phyloP scores from a whole-genome alignment of 1,284 basidiomycete species.

The Coriolopsis trogii region DNA sequence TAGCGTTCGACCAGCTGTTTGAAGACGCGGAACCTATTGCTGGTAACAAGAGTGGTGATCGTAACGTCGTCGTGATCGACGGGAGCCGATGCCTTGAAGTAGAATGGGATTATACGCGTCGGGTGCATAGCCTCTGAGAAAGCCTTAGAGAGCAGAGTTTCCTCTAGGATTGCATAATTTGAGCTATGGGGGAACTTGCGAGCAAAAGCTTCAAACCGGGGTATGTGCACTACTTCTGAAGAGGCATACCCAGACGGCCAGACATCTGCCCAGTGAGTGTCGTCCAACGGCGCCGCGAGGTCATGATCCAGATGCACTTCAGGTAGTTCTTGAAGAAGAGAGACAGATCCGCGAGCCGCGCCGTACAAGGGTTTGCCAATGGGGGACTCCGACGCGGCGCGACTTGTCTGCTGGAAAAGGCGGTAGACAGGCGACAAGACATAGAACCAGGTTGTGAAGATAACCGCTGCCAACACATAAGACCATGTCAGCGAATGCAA shows the following conservation, averaged over 20 bases:
- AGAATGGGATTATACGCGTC: constrained; percentile 77
- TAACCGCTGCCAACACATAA: constrained; percentile 11
- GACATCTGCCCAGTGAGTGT: constrained; percentile 12
- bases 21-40: constrained; percentile 76
- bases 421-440: constrained; percentile 5
- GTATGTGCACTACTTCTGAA: constrained; percentile 9
- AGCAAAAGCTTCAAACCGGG: constrained; percentile 1
- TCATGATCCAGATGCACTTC: constrained; percentile 6
- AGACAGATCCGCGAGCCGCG: neutral
- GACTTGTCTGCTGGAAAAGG: neutral
- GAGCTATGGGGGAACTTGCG: neutral
- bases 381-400: no score
- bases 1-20: constrained; percentile 71
- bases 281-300: constrained; percentile 10
- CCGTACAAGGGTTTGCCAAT: no score
- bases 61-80: constrained; percentile 72
- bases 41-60: constrained; percentile 82
- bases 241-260: constrained; percentile 18
- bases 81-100: constrained; percentile 60
- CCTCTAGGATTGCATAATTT: constrained; percentile 22
- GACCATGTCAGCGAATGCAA: constrained; percentile 9
- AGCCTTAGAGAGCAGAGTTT: constrained; percentile 56
- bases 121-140: constrained; percentile 71
- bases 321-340: constrained; percentile 3
- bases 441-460: constrained; percentile 18